Percentiles rank a stretch among this genome's conserved stretches.
phyloP scores from a whole-genome alignment of 768 basidiomycete species.

The Sporobolomyces roseus region DNA sequence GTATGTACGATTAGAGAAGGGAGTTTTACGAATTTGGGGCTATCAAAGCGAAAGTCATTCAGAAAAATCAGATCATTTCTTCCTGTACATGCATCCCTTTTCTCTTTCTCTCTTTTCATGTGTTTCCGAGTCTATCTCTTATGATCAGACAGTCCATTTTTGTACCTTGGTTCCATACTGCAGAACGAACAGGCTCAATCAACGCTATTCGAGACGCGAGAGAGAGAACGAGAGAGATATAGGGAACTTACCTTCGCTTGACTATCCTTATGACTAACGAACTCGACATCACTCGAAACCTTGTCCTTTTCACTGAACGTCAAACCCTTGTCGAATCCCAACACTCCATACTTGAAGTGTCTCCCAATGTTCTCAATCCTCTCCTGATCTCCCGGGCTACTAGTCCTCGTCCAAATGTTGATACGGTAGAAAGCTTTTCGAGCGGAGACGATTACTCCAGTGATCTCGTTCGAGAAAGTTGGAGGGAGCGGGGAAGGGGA shows the following conservation, averaged over 20 bases:
- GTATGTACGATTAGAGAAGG: too few relatives aligned
- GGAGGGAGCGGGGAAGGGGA: slow-evolving; percentile 58
- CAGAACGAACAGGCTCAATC: not conserved
- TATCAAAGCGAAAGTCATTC: too few relatives aligned
- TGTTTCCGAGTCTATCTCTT: too few relatives aligned
- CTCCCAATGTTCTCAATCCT: slow-evolving; percentile 45
- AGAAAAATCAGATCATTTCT: too few relatives aligned
- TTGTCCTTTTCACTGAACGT: slow-evolving; percentile 39
- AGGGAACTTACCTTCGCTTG: slow-evolving; percentile 34
- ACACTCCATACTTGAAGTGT: slow-evolving; percentile 82
- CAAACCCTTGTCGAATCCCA: slow-evolving; percentile 57
- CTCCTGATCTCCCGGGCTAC: slow-evolving; percentile 48
- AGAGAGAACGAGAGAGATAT: too few relatives aligned
- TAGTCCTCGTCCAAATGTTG: slow-evolving; percentile 96
- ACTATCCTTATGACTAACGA: slow-evolving; percentile 43
- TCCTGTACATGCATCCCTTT: too few relatives aligned
- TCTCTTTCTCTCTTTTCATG: too few relatives aligned
- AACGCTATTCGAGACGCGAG: not conserved
- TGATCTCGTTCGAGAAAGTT: slow-evolving; percentile 54
- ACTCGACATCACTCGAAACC: slow-evolving; percentile 45
- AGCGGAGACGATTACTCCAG: slow-evolving; percentile 90
- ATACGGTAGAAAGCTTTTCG: slow-evolving; percentile 93
- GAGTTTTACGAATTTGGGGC: too few relatives aligned
- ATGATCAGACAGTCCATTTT: slow-evolving; percentile 30
- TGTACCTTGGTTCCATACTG: slow-evolving; percentile 33